These are phyloP conservation scores for Cnidoscolus chayamansa DNA, from an alignment of 441 rosid species.

Conservation along the genomic window DNA sequence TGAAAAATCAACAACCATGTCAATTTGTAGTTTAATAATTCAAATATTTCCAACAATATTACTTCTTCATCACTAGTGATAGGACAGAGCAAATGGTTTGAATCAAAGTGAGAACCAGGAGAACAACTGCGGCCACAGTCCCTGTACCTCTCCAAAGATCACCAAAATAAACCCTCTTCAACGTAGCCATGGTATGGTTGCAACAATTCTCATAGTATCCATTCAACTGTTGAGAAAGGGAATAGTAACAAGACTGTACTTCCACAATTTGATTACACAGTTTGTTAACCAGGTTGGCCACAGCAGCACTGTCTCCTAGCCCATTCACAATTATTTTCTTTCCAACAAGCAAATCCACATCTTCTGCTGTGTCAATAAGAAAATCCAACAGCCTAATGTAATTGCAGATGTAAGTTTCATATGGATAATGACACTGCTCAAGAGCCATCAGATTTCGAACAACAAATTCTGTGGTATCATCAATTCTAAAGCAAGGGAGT, in stretches of 20 bases:
- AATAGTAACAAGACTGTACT: slow-evolving; percentile 29
- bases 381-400: slow-evolving; percentile 24
- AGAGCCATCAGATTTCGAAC: slow-evolving; percentile 33
- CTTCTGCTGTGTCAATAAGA: slow-evolving; percentile 24
- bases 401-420: slow-evolving; percentile 25
- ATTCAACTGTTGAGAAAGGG: slow-evolving; percentile 16
- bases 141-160: slow-evolving; percentile 36
- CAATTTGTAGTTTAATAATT: too few species aligned
- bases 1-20: too few species aligned
- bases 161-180: slow-evolving; percentile 28
- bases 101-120: slow-evolving; percentile 31
- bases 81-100: slow-evolving; percentile 28
- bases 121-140: slow-evolving; percentile 23
- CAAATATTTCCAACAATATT: too few species aligned
- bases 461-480: slow-evolving; percentile 24
- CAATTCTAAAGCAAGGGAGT: slow-evolving; percentile 22
- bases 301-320: slow-evolving; percentile 4
- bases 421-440: slow-evolving; percentile 35
- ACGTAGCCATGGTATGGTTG: slow-evolving; percentile 21
- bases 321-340: slow-evolving; percentile 12
- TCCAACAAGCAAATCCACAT: slow-evolving; percentile 31
- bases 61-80: too few species aligned
- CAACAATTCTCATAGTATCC: neutral
- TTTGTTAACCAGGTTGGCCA: slow-evolving; percentile 18
- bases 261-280: slow-evolving; percentile 30